These are phyloP conservation scores for Sarocladium kiliense DNA, from an alignment of 2,329 filamentous ascomycete genomes.

Conservation along the genomic window DNA sequence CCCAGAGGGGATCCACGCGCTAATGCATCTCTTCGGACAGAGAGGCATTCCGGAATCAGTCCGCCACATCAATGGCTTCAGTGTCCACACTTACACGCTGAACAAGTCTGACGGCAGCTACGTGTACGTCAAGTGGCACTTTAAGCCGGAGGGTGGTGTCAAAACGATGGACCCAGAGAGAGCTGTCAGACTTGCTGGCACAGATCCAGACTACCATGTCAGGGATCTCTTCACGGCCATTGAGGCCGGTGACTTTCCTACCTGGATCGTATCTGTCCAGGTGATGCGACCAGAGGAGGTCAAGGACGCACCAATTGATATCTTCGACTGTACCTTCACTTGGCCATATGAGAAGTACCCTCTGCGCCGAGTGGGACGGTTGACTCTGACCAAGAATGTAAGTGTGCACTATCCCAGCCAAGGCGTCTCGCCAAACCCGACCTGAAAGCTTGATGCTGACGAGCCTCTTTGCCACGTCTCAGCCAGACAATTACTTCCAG, in stretches of 20 bases:
- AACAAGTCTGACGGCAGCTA: conserved; percentile 59
- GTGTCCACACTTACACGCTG: conserved; percentile 63
- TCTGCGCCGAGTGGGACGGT: conserved; percentile 58
- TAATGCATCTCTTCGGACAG: conserved; percentile 63
- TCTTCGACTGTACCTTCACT: conserved; percentile 68
- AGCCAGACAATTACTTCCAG: conserved; percentile 45
- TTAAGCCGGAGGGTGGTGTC: conserved; percentile 58
- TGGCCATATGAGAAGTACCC: conserved; percentile 65
- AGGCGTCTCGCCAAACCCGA: too few relatives aligned
- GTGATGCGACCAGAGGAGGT: conserved; percentile 59
- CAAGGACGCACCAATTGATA: conserved; percentile 58
- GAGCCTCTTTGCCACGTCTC: neutral
- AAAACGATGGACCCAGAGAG: conserved; percentile 51
- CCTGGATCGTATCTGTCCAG: conserved; percentile 61
- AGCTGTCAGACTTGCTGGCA: conserved; percentile 44
- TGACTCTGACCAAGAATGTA: conserved; percentile 67
- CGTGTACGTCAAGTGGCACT: conserved; percentile 61
- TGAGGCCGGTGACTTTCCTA: conserved; percentile 52
- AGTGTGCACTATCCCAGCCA: too few relatives aligned
- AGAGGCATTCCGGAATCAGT: conserved; percentile 61
- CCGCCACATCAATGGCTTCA: conserved; percentile 64
- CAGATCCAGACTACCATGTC: conserved; percentile 58
- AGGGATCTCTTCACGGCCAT: conserved; percentile 63
- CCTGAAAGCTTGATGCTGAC: too few relatives aligned
- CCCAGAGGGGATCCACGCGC: conserved; percentile 57